Conservation (phyloP, 2,329 filamentous ascomycete genomes). For the Monilinia laxa region DNA sequence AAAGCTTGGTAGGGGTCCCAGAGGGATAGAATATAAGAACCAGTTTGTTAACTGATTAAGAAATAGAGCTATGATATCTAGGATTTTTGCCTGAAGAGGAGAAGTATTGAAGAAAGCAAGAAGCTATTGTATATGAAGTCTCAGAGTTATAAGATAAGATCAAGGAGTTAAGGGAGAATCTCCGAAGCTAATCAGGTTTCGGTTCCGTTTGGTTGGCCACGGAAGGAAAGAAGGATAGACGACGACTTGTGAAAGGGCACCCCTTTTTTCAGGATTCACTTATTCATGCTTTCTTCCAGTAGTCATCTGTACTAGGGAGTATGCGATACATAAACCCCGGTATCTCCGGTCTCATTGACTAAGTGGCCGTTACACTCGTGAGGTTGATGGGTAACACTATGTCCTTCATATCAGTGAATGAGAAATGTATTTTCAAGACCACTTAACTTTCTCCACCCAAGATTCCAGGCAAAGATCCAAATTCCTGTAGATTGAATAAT, state of each 20-base stretch:
- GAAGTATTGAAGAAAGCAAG: too few relatives aligned
- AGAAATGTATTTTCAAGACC: not conserved
- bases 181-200: not conserved
- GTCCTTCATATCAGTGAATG: not conserved
- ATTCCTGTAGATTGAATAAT: not conserved
- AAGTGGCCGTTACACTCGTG: not conserved
- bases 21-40: too few relatives aligned
- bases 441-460: not conserved
- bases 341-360: not conserved
- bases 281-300: not conserved
- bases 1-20: too few relatives aligned
- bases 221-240: not conserved
- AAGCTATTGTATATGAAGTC: too few relatives aligned
- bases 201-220: not conserved
- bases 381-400: not conserved
- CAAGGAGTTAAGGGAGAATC: slow-evolving; percentile 27
- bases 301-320: not conserved
- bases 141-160: slow-evolving; percentile 25
- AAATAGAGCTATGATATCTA: too few relatives aligned
- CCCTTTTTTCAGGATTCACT: not conserved
- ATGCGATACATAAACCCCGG: not conserved
- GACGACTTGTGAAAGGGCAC: not conserved
- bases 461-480: not conserved
- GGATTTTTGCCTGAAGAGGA: too few relatives aligned
- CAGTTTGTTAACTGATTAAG: too few relatives aligned